phyloP scores from a whole-genome alignment of 192 early-diverging fungal species.

The Oehlia diaphana region DNA sequence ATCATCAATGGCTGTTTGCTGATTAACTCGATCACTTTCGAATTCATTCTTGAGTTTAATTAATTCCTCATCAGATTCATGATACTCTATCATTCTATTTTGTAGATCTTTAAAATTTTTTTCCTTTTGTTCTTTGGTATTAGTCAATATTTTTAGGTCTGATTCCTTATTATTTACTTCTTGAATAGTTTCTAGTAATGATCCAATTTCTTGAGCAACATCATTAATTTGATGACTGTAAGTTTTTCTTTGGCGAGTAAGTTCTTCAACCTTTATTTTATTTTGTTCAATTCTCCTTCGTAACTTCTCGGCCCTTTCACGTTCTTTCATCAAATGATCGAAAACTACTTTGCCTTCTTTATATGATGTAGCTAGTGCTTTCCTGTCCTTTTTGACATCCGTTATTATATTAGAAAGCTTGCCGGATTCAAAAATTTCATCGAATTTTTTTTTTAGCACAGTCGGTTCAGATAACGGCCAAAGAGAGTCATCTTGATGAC shows the following conservation, averaged over 20 bases:
- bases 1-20: conserved; percentile 37
- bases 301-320: conserved; percentile 70
- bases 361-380: conserved; percentile 57
- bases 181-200: conserved; percentile 26
- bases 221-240: not conserved
- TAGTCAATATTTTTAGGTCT: not conserved
- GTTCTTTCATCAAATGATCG: conserved; percentile 65
- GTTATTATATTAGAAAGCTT: conserved; percentile 91
- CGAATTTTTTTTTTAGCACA: conserved; percentile 93
- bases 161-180: conserved; percentile 3
- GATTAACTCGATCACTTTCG: conserved; percentile 32
- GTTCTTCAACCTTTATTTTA: not conserved
- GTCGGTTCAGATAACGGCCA: conserved; percentile 94
- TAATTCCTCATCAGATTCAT: conserved; percentile 66
- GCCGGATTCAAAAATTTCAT: conserved; percentile 95
- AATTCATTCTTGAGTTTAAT: conserved; percentile 53
- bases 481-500: conserved; percentile 97
- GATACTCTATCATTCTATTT: not conserved
- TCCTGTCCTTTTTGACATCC: conserved; percentile 69
- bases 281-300: not conserved
- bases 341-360: conserved; percentile 65
- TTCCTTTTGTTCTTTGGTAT: not conserved
- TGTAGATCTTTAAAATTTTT: not conserved
- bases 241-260: conserved; percentile 21
- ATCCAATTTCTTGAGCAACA: conserved; percentile 29